A percentile compares a stretch with the other conserved stretches of the same genome.
Conservation (phyloP, 2,329 filamentous ascomycete species). For the Epichloe hybrida region DNA sequence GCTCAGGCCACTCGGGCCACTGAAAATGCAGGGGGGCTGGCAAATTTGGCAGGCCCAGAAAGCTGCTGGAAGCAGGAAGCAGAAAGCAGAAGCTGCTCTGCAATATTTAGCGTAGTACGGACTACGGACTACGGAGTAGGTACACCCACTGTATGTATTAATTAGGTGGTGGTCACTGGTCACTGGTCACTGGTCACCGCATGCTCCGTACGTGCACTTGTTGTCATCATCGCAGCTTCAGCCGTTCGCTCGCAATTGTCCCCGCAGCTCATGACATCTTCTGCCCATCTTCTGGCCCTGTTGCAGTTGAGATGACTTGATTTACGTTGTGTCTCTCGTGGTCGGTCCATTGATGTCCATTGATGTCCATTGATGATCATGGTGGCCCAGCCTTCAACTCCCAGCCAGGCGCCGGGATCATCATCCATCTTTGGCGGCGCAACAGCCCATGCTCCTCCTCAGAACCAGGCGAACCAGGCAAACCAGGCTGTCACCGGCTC, state of each 20-base stretch:
- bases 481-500: constrained; percentile 14
- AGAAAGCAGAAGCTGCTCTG: not conserved
- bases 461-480: constrained; percentile 16
- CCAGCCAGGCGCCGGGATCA: constrained; percentile 23
- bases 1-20: not conserved
- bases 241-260: not conserved
- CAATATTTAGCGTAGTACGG: too few relatives aligned
- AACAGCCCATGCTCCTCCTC: constrained; percentile 14
- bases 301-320: constrained; percentile 6
- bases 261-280: not conserved
- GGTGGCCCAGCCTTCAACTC: constrained; percentile 33
- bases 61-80: too few relatives aligned
- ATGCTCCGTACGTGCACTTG: not conserved
- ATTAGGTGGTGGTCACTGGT: too few relatives aligned
- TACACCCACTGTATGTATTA: too few relatives aligned
- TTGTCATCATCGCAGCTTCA: constrained; percentile 1
- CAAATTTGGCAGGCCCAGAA: not conserved
- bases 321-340: not conserved
- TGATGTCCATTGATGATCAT: constrained; percentile 11
- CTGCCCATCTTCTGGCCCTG: not conserved
- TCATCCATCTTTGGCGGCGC: constrained; percentile 34
- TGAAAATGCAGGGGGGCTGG: not conserved
- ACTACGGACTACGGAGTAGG: too few relatives aligned
- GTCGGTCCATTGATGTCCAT: constrained; percentile 7
- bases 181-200: too few relatives aligned